Base-by-base conservation (phyloP, 202 grass and related monocot genomes). In the Musa balbisiana region DNA sequence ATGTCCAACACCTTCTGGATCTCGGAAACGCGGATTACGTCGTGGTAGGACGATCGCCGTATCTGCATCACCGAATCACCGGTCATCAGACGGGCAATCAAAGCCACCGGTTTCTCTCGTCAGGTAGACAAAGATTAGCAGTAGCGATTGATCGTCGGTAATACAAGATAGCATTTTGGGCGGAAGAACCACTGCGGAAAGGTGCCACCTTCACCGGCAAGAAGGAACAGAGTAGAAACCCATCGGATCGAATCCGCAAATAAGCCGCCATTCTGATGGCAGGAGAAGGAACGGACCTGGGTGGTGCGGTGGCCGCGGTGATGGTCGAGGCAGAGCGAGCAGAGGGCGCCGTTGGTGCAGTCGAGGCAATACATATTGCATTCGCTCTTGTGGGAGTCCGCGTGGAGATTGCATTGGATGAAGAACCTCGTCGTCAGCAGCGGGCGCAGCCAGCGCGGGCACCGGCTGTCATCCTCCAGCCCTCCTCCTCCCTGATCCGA, bases 351-450 rank as follows among this genome's bases (percentile, higher is more conserved):
- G 65, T 79, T 78, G 29, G 76, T 79, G 87, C 95, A 99, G 72
- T 95, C 95, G 68, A 99, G 87, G 85, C 95, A 99, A 79, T 92
- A 99, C 95, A 90, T 95, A 77, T 99, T 99, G 87, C 95, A 95
- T 82, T 99, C 95, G 82, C 87, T 95, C 64, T 85, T 87, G 85
- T 99, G 89, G 6, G 85, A 89, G 33, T 95, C 89, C 6, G 83
- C 82, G 80, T 99, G 95, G 49, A 73, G 84, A 75, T 83, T 85
- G 89, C 95, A 99, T 72, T 95, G 95, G 80, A 84, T 80, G 78
- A 99, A 99, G 87, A 99, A 99, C 51, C 86, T 79, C 56, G 91
- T 83, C 0, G 88, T 64, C 3, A 99, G 85, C 29, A 99, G 89
- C 81, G 91, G 91, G 69, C 72, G 73, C 50, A 99, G 77, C 95